Evolutionary conservation across 257 asterid genomes (phyloP), one percentile per base, ranked within the genome.

Genomic region (Ligustrum vulgare): DNA sequence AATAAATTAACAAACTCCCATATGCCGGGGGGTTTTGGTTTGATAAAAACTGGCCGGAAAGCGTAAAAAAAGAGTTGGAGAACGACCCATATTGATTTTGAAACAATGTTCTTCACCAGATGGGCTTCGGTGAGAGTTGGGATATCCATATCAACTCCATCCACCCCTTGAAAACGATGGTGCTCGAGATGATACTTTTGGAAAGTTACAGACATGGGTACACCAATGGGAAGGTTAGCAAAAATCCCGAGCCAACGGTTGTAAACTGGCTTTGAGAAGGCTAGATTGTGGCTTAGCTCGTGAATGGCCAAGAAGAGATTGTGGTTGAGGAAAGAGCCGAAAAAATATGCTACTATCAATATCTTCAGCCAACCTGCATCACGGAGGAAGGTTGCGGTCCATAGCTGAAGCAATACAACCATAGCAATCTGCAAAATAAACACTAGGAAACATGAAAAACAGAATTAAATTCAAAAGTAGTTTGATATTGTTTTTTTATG

Each of bases 131-230:
- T 69, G 16, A 64, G 89, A 74, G 88, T 91, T 3, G 99, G 99
- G 28, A 94, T 70, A 70, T 94, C 98, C 97, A 94, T 89, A 70
- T 94, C 99, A 2, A 94, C 74, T 20, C 97, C 99, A n/a, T 94
- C 97, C 9, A 92, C 95, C 0, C 99, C 99, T 83, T 94, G 99
- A 80, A 81, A 94, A 9, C 96, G 91, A 62, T 94, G 99, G 87
- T 94, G 98, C 89, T 94, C 99, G 20, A 94, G 99, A 62, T 94
- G 98, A 47, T 94, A 94, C 79, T 94, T 94, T 80, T 94, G 99
- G 87, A 94, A 94, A 54, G 99, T 94, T 34, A 94, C 89, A 15
- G 97, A 94, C 99, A 94, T 92, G 4, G 98, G 99, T 10, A 94
- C 92, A 5, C 99, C 98, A 5, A 94, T 80, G 60, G 98, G 99